Conservation (phyloP, 2,329 filamentous ascomycete genomes). For the Gaeumannomyces tritici region DNA sequence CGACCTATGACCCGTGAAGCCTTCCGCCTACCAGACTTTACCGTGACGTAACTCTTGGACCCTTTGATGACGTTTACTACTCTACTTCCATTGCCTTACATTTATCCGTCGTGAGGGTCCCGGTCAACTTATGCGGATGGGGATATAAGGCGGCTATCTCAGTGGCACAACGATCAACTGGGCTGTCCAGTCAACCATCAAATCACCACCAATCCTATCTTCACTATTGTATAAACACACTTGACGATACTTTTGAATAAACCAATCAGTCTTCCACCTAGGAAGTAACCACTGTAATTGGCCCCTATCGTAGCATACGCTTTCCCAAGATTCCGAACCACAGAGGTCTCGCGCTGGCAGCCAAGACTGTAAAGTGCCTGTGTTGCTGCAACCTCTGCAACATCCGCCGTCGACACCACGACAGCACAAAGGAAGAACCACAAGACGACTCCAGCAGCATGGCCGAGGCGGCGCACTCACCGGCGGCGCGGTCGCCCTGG, state of each 20-base stretch:
- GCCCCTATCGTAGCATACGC: background rate
- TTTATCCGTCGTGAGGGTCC: background rate
- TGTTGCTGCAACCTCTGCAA: background rate
- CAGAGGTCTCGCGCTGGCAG: background rate
- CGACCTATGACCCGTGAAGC: too few species aligned
- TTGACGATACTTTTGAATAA: background rate
- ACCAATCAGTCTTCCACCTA: background rate
- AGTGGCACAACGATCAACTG: background rate
- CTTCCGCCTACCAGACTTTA: background rate
- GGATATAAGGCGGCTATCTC: background rate
- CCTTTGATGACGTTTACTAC: background rate
- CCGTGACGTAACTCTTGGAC: background rate
- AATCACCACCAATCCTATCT: background rate
- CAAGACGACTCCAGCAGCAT: background rate
- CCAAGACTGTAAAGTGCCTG: background rate
- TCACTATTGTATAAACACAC: background rate
- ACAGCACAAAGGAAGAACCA: background rate
- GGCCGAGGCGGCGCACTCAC: background rate
- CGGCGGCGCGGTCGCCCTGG: background rate
- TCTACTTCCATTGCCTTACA: background rate
- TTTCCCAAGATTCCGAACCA: background rate
- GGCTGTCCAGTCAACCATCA: background rate
- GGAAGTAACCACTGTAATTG: background rate
- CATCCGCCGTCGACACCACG: background rate
- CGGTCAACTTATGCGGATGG: background rate